These are phyloP conservation scores for Zea luxurians DNA, from an alignment of 176 grass and related monocot species.

Conservation along the genomic window DNA sequence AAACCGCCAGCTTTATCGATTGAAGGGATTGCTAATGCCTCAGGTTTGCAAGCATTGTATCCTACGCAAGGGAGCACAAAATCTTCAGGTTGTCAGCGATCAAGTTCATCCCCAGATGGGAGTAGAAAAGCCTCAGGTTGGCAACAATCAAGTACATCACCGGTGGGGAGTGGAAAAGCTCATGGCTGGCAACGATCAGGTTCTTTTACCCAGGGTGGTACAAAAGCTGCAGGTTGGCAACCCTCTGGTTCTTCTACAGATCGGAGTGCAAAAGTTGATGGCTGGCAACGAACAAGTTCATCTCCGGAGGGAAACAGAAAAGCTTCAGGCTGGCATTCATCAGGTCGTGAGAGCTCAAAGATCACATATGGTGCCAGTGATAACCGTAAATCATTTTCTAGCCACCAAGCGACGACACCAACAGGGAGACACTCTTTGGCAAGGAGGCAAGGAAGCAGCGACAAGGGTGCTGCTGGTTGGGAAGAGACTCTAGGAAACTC, in stretches of 20 bases:
- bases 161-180: conserved; percentile 10
- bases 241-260: conserved; percentile 9
- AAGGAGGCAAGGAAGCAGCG: conserved; percentile 43
- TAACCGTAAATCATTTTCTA: conserved; percentile 39
- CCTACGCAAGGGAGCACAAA: conserved; percentile 11
- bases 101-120: conserved; percentile 10
- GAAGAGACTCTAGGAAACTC: conserved; percentile 49
- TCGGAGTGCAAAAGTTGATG: conserved; percentile 27
- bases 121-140: conserved; percentile 22
- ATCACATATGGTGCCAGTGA: conserved; percentile 18
- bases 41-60: not conserved
- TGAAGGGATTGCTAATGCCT: conserved; percentile 9
- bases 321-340: conserved; percentile 36
- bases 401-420: conserved; percentile 26
- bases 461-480: conserved; percentile 46
- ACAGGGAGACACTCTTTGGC: conserved; percentile 31
- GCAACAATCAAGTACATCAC: conserved; percentile 37
- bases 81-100: conserved; percentile 18
- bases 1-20: conserved; percentile 16
- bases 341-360: conserved; percentile 43
- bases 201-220: not conserved
- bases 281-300: conserved; percentile 22
- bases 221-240: conserved; percentile 33
- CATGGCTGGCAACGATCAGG: conserved; percentile 18
- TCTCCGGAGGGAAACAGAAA: conserved; percentile 20